Evolutionary conservation across 2,329 filamentous ascomycete genomes (phyloP).

Genomic region (Rhytidhysteron rufulum): DNA sequence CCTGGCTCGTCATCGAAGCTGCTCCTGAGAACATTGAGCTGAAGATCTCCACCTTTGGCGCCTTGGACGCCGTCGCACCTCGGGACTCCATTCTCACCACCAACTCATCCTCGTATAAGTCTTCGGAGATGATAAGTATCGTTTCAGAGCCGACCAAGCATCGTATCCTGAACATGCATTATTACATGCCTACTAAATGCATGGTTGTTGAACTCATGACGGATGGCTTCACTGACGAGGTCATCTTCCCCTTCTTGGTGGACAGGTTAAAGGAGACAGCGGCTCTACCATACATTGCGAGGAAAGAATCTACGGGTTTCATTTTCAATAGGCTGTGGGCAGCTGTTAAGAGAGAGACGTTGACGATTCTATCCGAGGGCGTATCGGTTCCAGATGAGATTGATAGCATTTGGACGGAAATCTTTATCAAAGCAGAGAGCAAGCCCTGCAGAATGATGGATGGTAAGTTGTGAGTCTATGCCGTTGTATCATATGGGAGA

Average conservation of each 20-base stretch:
- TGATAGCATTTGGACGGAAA: too few relatives aligned
- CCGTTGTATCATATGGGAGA: too few relatives aligned
- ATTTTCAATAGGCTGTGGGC: conserved; percentile 58
- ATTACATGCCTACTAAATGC: conserved; percentile 43
- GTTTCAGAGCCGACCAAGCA: conserved; percentile 35
- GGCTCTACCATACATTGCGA: conserved; percentile 40
- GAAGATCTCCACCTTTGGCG: conserved; percentile 45
- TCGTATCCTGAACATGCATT: conserved; percentile 51
- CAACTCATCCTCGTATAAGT: conserved; percentile 51
- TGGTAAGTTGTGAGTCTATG: too few relatives aligned
- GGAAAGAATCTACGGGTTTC: conserved; percentile 51
- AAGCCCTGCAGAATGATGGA: too few relatives aligned
- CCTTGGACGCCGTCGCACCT: conserved; percentile 40
- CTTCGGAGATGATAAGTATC: too few relatives aligned
- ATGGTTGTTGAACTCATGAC: conserved; percentile 55
- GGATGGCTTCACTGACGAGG: conserved; percentile 39
- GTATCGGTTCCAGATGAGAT: too few relatives aligned
- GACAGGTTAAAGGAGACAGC: conserved; percentile 39
- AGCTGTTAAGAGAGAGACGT: too few relatives aligned
- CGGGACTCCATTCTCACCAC: conserved; percentile 46
- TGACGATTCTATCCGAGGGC: too few relatives aligned
- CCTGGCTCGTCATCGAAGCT: conserved; percentile 51
- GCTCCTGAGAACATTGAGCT: conserved; percentile 47
- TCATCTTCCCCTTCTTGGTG: conserved; percentile 46
- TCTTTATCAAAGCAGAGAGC: too few relatives aligned